Conservation (phyloP, 1,284 basidiomycete species). For the Melanopsichium pennsylvanicum region DNA sequence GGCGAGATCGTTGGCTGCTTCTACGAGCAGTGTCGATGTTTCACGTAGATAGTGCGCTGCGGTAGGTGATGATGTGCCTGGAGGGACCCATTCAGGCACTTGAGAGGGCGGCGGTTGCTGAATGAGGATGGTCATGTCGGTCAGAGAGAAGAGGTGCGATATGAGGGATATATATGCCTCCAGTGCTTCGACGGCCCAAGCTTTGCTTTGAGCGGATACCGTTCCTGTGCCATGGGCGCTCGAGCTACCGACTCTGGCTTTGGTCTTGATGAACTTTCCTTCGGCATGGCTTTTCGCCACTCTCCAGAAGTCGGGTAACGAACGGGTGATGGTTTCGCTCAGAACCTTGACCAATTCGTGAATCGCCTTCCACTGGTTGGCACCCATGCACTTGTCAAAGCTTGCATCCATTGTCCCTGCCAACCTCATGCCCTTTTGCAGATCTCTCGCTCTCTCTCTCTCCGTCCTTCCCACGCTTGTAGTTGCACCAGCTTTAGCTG, state of each 20-base stretch:
- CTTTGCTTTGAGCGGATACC: constrained; percentile 82
- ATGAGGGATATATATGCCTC: constrained; percentile 85
- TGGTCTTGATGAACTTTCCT: constrained; percentile 46
- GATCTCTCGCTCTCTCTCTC: constrained; percentile 70
- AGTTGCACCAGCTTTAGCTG: constrained; percentile 4
- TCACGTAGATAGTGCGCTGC: constrained; percentile 81
- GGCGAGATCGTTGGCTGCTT: constrained; percentile 82
- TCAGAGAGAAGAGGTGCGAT: constrained; percentile 88
- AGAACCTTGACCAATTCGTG: constrained; percentile 71
- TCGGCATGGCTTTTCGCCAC: constrained; percentile 90
- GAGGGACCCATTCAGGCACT: constrained; percentile 76
- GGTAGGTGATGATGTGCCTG: constrained; percentile 80
- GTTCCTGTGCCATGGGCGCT: constrained; percentile 67
- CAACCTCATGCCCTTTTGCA: constrained; percentile 61
- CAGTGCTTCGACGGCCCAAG: constrained; percentile 89
- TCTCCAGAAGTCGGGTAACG: constrained; percentile 91
- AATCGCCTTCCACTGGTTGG: constrained; percentile 76
- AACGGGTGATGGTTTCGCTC: constrained; percentile 69
- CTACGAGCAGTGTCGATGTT: constrained; percentile 82
- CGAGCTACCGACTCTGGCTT: constrained; percentile 1
- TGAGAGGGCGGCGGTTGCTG: constrained; percentile 68
- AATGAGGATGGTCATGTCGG: constrained; percentile 73
- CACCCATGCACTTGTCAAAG: constrained; percentile 49
- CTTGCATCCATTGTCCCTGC: constrained; percentile 39
- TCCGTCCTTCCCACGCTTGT: constrained; percentile 72